Conservation (phyloP, 371 early-diverging fungal species). For the Batrachochytrium dendrobatidis region DNA sequence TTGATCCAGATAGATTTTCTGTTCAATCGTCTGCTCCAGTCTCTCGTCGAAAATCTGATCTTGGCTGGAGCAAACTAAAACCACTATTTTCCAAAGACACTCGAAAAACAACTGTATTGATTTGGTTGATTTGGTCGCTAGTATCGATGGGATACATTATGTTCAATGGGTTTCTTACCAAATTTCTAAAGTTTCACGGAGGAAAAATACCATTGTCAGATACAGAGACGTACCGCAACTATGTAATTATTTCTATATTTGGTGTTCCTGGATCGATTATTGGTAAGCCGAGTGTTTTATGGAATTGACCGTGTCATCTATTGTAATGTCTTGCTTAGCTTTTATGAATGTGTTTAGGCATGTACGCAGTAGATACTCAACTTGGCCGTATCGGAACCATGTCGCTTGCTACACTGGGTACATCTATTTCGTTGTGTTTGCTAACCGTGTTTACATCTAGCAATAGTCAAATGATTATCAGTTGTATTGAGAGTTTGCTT, state of each 20-base stretch:
- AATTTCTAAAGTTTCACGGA: conserved; percentile 41
- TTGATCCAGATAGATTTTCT: not conserved
- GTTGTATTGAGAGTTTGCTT: conserved; percentile 60
- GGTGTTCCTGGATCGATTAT: conserved; percentile 78
- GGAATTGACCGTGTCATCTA: no score
- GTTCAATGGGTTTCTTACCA: conserved; percentile 77
- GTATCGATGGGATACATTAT: conserved; percentile 75
- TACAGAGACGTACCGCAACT: conserved; percentile 62
- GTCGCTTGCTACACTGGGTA: conserved; percentile 65
- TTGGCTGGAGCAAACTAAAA: not conserved
- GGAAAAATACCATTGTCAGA: conserved; percentile 10
- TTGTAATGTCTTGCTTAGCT: no score
- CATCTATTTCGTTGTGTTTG: conserved; percentile 55
- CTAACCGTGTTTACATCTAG: conserved; percentile 52
- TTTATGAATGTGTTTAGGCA: no score
- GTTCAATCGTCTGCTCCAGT: not conserved
- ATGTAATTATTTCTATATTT: conserved; percentile 63
- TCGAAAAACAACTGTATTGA: conserved; percentile 50
- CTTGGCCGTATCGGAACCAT: conserved; percentile 78
- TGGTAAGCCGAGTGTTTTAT: conserved; percentile 17
- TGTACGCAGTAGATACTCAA: conserved; percentile 63
- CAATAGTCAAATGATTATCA: conserved; percentile 52
- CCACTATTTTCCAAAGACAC: conserved; percentile 9
- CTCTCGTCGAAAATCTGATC: not conserved
- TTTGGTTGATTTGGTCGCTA: conserved; percentile 75